Conservation (phyloP, 108 stramenopile genomes). For the Chaetoceros muelleri region DNA sequence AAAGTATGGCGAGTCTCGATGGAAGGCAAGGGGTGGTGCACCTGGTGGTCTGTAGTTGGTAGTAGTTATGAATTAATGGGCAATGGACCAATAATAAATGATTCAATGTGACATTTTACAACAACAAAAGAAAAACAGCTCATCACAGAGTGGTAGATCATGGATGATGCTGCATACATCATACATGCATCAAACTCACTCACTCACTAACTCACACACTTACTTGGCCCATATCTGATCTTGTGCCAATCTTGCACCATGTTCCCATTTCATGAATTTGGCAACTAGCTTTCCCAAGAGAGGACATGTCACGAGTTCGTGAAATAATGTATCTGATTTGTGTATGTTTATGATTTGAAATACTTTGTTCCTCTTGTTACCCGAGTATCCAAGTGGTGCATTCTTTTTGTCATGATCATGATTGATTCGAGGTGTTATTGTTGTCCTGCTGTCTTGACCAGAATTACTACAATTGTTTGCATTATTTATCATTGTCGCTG, state of each 20-base stretch:
- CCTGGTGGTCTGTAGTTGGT: conserved; percentile 49
- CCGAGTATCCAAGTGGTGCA: conserved; percentile 29
- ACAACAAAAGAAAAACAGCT: too few relatives aligned
- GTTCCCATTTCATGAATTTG: conserved; percentile 50
- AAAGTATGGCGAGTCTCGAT: conserved; percentile 80
- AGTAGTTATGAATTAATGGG: neutral
- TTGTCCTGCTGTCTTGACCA: conserved; percentile 2
- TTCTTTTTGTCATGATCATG: conserved; percentile 7
- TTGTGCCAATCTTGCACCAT: conserved; percentile 62
- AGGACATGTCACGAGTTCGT: conserved; percentile 32
- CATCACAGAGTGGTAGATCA: too few relatives aligned
- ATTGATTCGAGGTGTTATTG: conserved; percentile 1
- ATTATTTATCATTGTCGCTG: conserved; percentile 4
- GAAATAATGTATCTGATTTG: conserved; percentile 59
- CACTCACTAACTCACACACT: too few relatives aligned
- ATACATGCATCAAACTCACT: too few relatives aligned
- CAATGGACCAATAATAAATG: neutral
- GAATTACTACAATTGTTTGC: conserved; percentile 5
- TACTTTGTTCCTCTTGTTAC: conserved; percentile 40
- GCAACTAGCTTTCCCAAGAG: conserved; percentile 47
- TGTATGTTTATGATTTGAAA: conserved; percentile 79
- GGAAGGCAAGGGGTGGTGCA: conserved; percentile 59
- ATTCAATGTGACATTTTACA: conserved; percentile 6
- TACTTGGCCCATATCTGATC: conserved; percentile 83
- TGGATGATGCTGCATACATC: too few relatives aligned